These are phyloP conservation scores for Pyrenophora seminiperda DNA, from an alignment of 2,329 filamentous ascomycete species.

Conservation along the genomic window DNA sequence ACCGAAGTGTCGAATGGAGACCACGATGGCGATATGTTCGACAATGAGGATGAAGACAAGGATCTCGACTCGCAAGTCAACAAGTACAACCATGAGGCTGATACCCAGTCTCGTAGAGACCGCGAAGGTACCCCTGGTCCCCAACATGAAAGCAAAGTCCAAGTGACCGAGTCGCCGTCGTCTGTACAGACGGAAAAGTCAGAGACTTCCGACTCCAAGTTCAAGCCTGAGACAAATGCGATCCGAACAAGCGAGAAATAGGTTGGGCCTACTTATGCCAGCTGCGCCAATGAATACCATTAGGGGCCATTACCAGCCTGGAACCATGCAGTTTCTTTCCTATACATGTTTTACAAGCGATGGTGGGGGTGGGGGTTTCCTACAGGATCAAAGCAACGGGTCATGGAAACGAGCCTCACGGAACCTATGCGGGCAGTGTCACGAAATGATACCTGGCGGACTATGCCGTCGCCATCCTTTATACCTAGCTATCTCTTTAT, in stretches of 20 bases:
- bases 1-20: slow-evolving; percentile 89
- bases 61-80: slow-evolving; percentile 83
- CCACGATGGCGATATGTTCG: slow-evolving; percentile 92
- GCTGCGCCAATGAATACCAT: neutral
- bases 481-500: slow-evolving; percentile 21
- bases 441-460: slow-evolving; percentile 49
- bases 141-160: slow-evolving; percentile 21
- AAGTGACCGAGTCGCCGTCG: slow-evolving; percentile 44
- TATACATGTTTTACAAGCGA: slow-evolving; percentile 23
- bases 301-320: slow-evolving; percentile 5
- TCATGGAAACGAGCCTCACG: slow-evolving; percentile 28
- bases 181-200: slow-evolving; percentile 48
- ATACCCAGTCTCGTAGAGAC: slow-evolving; percentile 23
- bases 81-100: slow-evolving; percentile 57
- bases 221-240: slow-evolving; percentile 18
- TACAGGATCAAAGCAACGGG: slow-evolving; percentile 30
- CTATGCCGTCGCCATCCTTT: slow-evolving; percentile 36
- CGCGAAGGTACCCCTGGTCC: slow-evolving; percentile 38
- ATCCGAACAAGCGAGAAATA: slow-evolving; percentile 31
- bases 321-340: slow-evolving; percentile 19
- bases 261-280: slow-evolving; percentile 13
- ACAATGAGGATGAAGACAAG: slow-evolving; percentile 84
- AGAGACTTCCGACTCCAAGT: slow-evolving; percentile 19
- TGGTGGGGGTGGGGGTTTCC: slow-evolving; percentile 18
- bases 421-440: slow-evolving; percentile 30